Evolutionary conservation across 1,139 yeast species (phyloP), one percentile per base, ranked within the genome.

Genomic region (Saccharomycopsis hybrid): DNA sequence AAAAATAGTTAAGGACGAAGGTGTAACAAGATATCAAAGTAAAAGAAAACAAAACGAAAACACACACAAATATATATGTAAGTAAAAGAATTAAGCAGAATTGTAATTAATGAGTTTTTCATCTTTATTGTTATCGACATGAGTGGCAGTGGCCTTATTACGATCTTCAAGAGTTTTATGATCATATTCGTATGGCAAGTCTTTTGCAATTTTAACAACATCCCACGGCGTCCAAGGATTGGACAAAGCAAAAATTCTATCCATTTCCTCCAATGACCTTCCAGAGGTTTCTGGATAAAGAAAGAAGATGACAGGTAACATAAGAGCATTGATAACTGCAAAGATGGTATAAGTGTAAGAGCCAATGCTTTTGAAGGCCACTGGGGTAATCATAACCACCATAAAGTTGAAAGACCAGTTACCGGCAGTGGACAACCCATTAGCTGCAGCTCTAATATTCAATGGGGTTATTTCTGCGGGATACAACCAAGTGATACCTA

Each of bases 401-500:
- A 76, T 68, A 58, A 75, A 76, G 64, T 74, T 74, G 65, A 71
- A 69, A 49, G 70, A 62, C 78, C 78, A 74, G 62, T 69, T 69
- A 45, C 69, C 63, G 57, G 70, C 67, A 3, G 63, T 68, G 28
- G 44, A 36, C 11, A 45, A 37, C 3, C 52, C 52, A 30, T 31
- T 45, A 18, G 49, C 52, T 4, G 49, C 80, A 44, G 74, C 77
- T 68, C 85, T 76, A 44, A 80, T 74, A 61, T 76, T 71, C 62
- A 77, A 71, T n/a, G 85, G 82, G 60, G 78, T 73, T 53, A 79
- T 75, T 65, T 80, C 85, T 44, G 83, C 79, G 49, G 82, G 82
- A 65, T 78, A 77, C 49, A 79, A 68, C 63, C 65, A 62, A 57
- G 80, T 78, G 65, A 77, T 70, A 42, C 80, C 81, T 55, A 77